Base-by-base conservation (phyloP, 192 early-diverging fungal species). In the Coemansia sp. region DNA sequence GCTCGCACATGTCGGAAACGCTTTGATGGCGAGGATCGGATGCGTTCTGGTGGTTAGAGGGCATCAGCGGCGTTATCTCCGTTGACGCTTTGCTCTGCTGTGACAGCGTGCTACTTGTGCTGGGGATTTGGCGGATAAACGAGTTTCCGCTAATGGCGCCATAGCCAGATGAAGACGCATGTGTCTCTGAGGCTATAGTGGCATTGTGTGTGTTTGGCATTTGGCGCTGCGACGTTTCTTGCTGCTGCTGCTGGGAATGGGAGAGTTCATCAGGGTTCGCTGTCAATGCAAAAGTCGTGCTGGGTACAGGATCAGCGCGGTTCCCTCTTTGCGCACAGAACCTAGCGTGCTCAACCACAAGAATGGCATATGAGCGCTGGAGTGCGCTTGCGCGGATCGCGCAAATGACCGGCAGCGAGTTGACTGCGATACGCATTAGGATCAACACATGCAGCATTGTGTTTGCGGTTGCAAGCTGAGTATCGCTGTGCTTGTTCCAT, bases 391-490 rank as follows among this genome's bases (percentile, higher is more conserved):
- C 57, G 62, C 62, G 66, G 38, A 53, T 44, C 2, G 80, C 80
- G 20, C 61, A 68, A 21, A 43, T 59, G 49, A 73, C 75, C 45
- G 77, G 67, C 62, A 60, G 33, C 16, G 53, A 33, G 66, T 71
- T 77, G 26, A 71, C n/a, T 4, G 61, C 45, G 36, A 77, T 73
- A 43, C 80, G 80, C 56, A 83, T 64, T n/a, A 62, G 61, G 61
- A 83, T 83, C 67, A 83, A 65, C 23, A 66, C 67, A 18, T 56
- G 75, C 62, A 83, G 66, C 80, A 83, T 74, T n/a, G 66, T 69
- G 63, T 24, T 77, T 23, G 36, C 38, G 3, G 75, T 68, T 38
- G 80, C 75, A 30, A 62, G 68, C 48, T 51, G 59, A 6, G 52
- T 45, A 16, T 24, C 63, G 23, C 48, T 20, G 21, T 41, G 43